Evolutionary conservation across 2,329 filamentous ascomycete genomes (phyloP).

Genomic region (Xylariaceae sp.): DNA sequence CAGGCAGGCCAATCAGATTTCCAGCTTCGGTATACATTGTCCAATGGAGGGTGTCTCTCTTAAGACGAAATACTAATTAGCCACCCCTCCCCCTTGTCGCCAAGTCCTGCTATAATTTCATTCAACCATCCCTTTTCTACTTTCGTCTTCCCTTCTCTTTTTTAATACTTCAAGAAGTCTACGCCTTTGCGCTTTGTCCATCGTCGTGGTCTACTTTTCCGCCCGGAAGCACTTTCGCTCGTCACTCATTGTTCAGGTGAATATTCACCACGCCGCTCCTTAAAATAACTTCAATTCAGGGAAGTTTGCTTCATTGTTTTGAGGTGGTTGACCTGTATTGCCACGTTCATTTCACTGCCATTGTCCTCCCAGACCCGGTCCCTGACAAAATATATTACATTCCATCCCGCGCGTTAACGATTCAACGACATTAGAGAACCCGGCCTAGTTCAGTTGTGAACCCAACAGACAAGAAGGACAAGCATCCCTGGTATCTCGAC

Average conservation of each 20-base stretch:
- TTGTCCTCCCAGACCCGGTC: constrained; percentile 17
- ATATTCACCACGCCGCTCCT: constrained; percentile 39
- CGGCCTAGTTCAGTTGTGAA: constrained; percentile 11
- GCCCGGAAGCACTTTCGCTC: constrained; percentile 31
- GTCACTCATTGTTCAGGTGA: constrained; percentile 38
- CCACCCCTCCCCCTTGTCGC: constrained; percentile 26
- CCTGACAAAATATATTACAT: constrained; percentile 9
- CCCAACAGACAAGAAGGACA: constrained; percentile 5
- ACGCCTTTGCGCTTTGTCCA: constrained; percentile 25
- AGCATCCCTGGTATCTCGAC: constrained; percentile 4
- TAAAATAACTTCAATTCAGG: constrained; percentile 27
- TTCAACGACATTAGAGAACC: constrained; percentile 6
- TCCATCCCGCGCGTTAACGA: constrained; percentile 5
- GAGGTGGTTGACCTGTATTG: constrained; percentile 17
- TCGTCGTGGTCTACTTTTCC: constrained; percentile 26
- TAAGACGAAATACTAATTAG: constrained; percentile 16
- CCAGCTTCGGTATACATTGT: constrained; percentile 8
- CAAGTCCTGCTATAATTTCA: constrained; percentile 22
- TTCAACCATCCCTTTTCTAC: constrained; percentile 1
- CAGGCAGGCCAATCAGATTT: neutral
- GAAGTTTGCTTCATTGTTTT: constrained; percentile 20
- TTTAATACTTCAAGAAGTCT: neutral
- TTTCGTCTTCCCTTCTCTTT: constrained; percentile 16
- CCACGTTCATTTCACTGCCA: constrained; percentile 29
- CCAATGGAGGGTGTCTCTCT: constrained; percentile 10